These are phyloP conservation scores for Elsinoe arachidis DNA, from an alignment of 2,329 filamentous ascomycete species.

Conservation along the genomic window DNA sequence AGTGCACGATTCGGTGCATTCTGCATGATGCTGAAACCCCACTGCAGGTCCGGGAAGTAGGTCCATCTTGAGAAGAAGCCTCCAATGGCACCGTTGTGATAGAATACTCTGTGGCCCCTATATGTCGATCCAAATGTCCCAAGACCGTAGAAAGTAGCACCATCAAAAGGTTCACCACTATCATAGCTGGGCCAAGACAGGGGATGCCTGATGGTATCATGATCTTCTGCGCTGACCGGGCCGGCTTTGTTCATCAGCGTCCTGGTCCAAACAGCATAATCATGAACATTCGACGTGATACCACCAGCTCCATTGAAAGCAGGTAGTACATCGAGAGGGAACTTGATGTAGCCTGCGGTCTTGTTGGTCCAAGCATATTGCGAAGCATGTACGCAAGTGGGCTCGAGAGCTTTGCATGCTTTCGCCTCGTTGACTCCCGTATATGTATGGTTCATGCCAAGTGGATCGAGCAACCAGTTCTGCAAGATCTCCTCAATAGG, in stretches of 20 bases:
- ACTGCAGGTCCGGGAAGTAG: conserved; percentile 39
- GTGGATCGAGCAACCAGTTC: conserved; percentile 31
- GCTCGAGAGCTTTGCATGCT: conserved; percentile 11
- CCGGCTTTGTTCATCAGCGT: conserved; percentile 36
- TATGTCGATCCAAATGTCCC: conserved; percentile 36
- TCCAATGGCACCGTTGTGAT: conserved; percentile 38
- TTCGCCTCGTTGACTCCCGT: conserved; percentile 30
- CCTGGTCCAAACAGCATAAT: conserved; percentile 46
- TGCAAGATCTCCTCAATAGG: conserved; percentile 28
- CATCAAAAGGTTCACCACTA: conserved; percentile 22
- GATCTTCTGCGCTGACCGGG: conserved; percentile 13
- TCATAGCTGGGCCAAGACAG: not conserved
- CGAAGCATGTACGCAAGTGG: conserved; percentile 17
- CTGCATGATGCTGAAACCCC: conserved; percentile 31
- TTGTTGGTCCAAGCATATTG: conserved; percentile 21
- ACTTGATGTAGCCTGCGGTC: conserved; percentile 10
- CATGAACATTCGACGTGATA: conserved; percentile 38
- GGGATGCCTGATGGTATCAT: conserved; percentile 11
- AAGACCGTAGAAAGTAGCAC: conserved; percentile 33
- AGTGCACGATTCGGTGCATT: conserved; percentile 15
- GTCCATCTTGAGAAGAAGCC: conserved; percentile 38
- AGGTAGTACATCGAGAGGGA: conserved; percentile 15
- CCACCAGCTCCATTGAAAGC: conserved; percentile 21
- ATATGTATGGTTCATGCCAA: conserved; percentile 35
- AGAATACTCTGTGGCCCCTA: conserved; percentile 35